phyloP scores from a whole-genome alignment of 495 filamentous ascomycete genomes.

The Xylaria flabelliformis region DNA sequence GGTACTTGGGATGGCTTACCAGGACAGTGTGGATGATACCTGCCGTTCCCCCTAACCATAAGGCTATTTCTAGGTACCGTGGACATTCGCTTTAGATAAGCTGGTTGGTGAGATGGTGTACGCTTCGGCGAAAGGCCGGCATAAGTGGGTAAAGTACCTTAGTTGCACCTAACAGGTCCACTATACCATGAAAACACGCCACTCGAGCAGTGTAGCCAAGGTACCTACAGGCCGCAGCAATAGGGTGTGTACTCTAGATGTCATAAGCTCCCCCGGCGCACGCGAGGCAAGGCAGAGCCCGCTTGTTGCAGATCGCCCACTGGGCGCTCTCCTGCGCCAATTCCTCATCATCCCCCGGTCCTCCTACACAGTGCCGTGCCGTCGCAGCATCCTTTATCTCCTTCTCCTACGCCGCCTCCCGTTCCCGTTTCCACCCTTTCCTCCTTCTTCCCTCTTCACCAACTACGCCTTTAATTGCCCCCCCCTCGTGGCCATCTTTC shows the following conservation, averaged over 20 bases:
- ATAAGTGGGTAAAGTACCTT: background rate
- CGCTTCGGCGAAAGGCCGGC: background rate
- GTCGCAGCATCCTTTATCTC: conserved; percentile 13
- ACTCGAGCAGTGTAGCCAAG: background rate
- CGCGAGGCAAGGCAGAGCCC: conserved; percentile 3
- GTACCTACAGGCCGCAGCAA: background rate
- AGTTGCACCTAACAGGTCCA: background rate
- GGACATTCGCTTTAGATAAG: background rate
- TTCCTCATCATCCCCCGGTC: conserved; percentile 14
- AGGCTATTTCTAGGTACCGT: background rate
- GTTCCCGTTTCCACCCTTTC: conserved; percentile 7
- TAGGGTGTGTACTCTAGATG: background rate
- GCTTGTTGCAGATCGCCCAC: background rate
- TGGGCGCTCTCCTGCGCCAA: conserved; percentile 1
- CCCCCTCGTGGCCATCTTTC: background rate
- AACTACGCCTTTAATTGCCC: conserved; percentile 18
- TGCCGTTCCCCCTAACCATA: background rate
- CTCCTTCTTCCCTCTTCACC: conserved; percentile 13
- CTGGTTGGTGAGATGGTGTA: background rate
- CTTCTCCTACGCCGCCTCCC: conserved; percentile 1
- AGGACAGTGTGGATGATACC: background rate
- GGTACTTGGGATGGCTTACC: background rate
- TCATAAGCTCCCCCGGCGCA: background rate
- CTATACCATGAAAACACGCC: background rate
- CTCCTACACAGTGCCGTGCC: background rate